Base-by-base conservation (phyloP, 345 rosid species). In the Excoecaria agallocha region DNA sequence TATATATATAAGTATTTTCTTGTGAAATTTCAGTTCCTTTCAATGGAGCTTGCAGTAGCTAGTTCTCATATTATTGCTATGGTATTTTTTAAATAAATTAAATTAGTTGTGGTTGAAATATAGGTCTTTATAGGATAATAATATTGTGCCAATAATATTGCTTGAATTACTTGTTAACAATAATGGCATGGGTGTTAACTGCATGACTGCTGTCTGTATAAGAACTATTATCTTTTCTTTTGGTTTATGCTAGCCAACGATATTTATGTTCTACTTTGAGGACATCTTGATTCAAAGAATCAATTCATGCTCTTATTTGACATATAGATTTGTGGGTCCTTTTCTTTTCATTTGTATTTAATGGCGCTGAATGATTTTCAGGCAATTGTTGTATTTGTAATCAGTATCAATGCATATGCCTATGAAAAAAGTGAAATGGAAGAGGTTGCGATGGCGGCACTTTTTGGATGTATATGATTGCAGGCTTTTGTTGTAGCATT, bases 401-500 rank as follows among this genome's bases (percentile, higher is more conserved):
- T 93, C 82, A 93, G 92, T 79, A 89, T 95, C 77, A 87, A 93
- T 70, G 87, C 92, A 13, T 91, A 85, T 84, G 96, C 99, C 8
- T 85, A 85, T 59, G 98, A 95, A 81, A 95, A 90, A 85, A 89
- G 99, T 64, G 97, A 93, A 86, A 90, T 91, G 97, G 98, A 91
- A 82, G 97, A 95, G 86, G 86, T 95, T 51, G 90, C 93, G 49
- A 87, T 95, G 96, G 97, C 91, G 72, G 99, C 93, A 54, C 96
- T 95, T 72, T 93, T 98, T 15, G 98, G 99, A 76, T 91, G 93
- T 80, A 91, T 95, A 81, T 95, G 99, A 97, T 84, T 95, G 84
- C 99, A 95, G 85, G 99, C 98, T 52, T 93, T 93, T 72, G 98
- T 95, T 73, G 93, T 95, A 74, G 81, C 93, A 68, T 71, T 91